A percentile compares a stretch with the other conserved stretches of the same genome.
Evolutionary conservation across 1,284 basidiomycete species (phyloP).

Genomic region (Vanrija sp.): DNA sequence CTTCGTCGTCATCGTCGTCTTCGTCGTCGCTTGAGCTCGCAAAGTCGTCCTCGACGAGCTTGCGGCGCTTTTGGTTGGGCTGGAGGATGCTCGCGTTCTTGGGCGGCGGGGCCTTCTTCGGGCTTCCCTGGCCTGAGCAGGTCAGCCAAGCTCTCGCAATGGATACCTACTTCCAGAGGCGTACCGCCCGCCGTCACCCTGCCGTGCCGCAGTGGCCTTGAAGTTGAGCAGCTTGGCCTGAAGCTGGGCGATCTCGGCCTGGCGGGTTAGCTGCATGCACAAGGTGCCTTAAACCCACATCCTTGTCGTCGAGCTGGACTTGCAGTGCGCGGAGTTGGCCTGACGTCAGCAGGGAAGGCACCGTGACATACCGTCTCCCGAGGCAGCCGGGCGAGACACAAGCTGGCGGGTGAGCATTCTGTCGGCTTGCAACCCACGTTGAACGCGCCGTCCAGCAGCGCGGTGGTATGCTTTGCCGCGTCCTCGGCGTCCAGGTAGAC

Average conservation of each 20-base stretch:
- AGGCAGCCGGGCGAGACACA: not conserved
- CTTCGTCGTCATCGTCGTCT: conserved; percentile 6
- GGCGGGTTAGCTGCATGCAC: not conserved
- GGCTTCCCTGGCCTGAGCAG: not conserved
- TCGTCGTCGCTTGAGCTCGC: conserved; percentile 9
- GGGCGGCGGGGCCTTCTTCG: conserved; percentile 8
- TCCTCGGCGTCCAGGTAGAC: conserved; percentile 4
- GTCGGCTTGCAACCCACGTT: not conserved
- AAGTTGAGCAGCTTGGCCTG: conserved; percentile 1
- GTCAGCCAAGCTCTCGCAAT: too few species aligned
- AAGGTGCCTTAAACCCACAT: not conserved
- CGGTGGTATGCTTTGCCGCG: not conserved
- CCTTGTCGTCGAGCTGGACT: conserved; percentile 6
- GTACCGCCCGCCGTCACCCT: not conserved
- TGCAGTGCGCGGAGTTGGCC: conserved; percentile 1
- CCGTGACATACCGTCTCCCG: not conserved
- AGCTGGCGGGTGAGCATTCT: conserved; percentile 1
- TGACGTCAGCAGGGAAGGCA: not conserved
- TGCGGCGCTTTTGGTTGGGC: conserved; percentile 15
- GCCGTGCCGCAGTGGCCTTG: conserved; percentile 5
- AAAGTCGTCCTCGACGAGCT: conserved; percentile 14
- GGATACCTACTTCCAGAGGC: not conserved
- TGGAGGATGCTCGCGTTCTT: conserved; percentile 12
- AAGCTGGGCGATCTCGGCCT: conserved; percentile 8
- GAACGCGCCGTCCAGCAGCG: conserved; percentile 5